Percentiles rank a stretch among this genome's conserved stretches.
Evolutionary conservation across 2,329 filamentous ascomycete species (phyloP).

Genomic region (Diaporthe caulivora): DNA sequence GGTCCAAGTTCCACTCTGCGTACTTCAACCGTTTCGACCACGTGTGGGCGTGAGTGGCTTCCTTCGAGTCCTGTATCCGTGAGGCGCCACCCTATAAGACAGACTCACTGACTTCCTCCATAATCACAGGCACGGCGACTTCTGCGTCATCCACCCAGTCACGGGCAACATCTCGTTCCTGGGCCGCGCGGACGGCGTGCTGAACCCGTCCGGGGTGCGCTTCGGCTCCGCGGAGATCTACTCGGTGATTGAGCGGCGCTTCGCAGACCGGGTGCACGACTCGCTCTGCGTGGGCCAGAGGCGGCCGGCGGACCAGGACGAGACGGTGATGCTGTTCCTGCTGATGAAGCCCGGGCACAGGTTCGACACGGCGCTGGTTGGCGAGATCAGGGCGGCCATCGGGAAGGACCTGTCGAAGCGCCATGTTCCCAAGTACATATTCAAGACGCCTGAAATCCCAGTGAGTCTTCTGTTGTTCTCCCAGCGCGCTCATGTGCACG

Average conservation of each 20-base stretch:
- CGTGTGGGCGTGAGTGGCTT: constrained; percentile 82
- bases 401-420: constrained; percentile 75
- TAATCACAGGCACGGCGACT: constrained; percentile 62
- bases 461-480: constrained; percentile 59
- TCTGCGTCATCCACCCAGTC: constrained; percentile 76
- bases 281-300: constrained; percentile 86
- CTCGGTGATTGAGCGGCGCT: constrained; percentile 75
- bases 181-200: constrained; percentile 80
- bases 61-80: background rate
- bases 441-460: constrained; percentile 85
- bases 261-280: constrained; percentile 73
- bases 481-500: background rate
- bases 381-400: constrained; percentile 74
- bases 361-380: constrained; percentile 68
- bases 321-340: constrained; percentile 68
- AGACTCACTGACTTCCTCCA: background rate
- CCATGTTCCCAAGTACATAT: constrained; percentile 83
- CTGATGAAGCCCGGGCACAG: constrained; percentile 67
- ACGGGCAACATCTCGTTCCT: constrained; percentile 76
- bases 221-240: constrained; percentile 89
- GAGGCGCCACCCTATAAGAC: background rate
- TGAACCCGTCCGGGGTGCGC: constrained; percentile 83
- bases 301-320: constrained; percentile 67
- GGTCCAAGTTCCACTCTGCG: constrained; percentile 69
- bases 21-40: constrained; percentile 74